Base-by-base conservation (phyloP, 2,329 filamentous ascomycete species). In the Madurella fahalii region DNA sequence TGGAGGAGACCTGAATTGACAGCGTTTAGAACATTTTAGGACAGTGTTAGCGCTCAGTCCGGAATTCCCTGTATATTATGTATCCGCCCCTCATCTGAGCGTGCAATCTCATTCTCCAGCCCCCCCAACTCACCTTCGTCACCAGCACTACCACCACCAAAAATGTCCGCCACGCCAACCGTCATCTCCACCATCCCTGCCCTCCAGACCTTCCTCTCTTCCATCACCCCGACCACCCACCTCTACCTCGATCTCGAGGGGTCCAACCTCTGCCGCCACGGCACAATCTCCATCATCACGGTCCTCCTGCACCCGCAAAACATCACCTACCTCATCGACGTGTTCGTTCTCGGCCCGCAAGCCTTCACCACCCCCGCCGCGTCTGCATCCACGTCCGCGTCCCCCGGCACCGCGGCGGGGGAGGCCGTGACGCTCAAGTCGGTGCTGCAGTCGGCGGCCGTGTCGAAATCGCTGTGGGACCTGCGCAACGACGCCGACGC, bases 401-500 rank as follows among this genome's bases (percentile, higher is more conserved):
- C 51, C 11, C 56, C 55, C 5, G 49, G 34, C 2, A 60, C 62
- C 5, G n/a, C n/a, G n/a, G n/a, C n/a, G n/a, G n/a, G n/a, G n/a
- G n/a, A n/a, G n/a, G n/a, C n/a, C n/a, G n/a, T n/a, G n/a, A n/a
- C n/a, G n/a, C 58, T 68, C 9, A 55, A 56, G 52, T 52, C 52
- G 11, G 50, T 65, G 5, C 48, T 67, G 1, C 62, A 65, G 37
- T 50, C 60, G 16, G 43, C 58, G 0, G 2, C 8, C 15, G 44
- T 61, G 7, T 47, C 58, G 11, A 68, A 68, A 48, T 58, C 12
- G 18, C 13, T 66, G 25, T 67, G 61, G 58, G 66, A 68, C 53
- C 60, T 66, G 2, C 60, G 65, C n/a, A 57, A 61, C 42, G 61
- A 63, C 47, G 59, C 66, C 40, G 65, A 67, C 25, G 63, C 65